These are phyloP conservation scores for Naganishia kalamii DNA, from an alignment of 768 basidiomycete species.

Conservation along the genomic window DNA sequence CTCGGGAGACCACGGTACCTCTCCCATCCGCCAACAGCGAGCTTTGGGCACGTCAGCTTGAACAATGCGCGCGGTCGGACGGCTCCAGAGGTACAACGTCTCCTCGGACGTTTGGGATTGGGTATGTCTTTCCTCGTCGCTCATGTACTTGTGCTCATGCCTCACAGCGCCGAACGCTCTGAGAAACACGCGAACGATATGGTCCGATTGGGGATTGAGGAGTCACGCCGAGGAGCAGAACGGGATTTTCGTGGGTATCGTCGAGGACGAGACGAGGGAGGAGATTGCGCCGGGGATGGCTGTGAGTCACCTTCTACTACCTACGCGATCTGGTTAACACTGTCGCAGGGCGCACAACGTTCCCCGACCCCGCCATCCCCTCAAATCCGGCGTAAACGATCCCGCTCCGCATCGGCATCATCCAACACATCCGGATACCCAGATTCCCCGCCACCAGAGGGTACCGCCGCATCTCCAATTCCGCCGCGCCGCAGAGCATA, in stretches of 20 bases:
- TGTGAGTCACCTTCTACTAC: slow-evolving; percentile 5
- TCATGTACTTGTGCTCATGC: neutral
- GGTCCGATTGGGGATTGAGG: slow-evolving; percentile 16
- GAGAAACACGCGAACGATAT: slow-evolving; percentile 18
- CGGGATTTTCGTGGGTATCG: slow-evolving; percentile 15
- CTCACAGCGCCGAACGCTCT: slow-evolving; percentile 8
- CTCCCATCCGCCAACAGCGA: slow-evolving; percentile 4
- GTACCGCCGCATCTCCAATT: neutral
- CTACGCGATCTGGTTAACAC: neutral
- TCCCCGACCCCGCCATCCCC: slow-evolving; percentile 18
- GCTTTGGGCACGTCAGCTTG: slow-evolving; percentile 1
- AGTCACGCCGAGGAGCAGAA: neutral
- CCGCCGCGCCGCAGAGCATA: neutral
- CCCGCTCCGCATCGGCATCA: neutral
- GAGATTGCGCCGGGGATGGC: slow-evolving; percentile 23
- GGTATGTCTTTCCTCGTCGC: neutral
- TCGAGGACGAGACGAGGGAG: slow-evolving; percentile 17
- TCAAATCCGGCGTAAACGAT: neutral
- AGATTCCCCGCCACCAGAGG: neutral
- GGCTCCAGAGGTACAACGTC: slow-evolving; percentile 5
- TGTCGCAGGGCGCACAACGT: slow-evolving; percentile 19
- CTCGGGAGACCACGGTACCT: slow-evolving; percentile 19
- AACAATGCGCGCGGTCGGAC: slow-evolving; percentile 8
- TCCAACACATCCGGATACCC: slow-evolving; percentile 7
- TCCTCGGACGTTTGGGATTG: slow-evolving; percentile 16